Percentiles rank a stretch among this genome's conserved stretches.
Evolutionary conservation across 192 early-diverging fungal genomes (phyloP).

Genomic region (Rhizoclosmatium globosum): DNA sequence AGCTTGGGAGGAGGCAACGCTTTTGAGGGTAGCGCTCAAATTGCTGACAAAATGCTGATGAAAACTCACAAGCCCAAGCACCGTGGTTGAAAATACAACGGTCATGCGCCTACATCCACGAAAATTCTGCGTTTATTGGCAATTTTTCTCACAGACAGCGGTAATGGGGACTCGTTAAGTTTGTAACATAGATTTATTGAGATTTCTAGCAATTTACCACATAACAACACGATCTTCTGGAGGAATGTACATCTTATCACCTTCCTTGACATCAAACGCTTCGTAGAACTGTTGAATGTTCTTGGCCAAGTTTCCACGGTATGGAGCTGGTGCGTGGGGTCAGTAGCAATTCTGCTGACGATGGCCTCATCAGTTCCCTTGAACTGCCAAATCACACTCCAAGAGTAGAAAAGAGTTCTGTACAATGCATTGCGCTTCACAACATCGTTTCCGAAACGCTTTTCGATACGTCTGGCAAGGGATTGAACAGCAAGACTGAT

Average conservation of each 20-base stretch:
- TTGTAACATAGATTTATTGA: neutral
- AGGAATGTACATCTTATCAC: conserved; percentile 22
- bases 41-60: too few species aligned
- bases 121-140: too few species aligned
- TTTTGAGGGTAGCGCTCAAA: too few species aligned
- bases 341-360: conserved; percentile 19
- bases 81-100: too few species aligned
- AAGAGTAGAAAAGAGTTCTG: conserved; percentile 20
- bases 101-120: too few species aligned
- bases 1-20: neutral
- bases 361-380: conserved; percentile 21
- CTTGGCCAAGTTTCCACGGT: conserved; percentile 25
- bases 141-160: too few species aligned
- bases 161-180: too few species aligned
- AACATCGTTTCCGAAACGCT: neutral
- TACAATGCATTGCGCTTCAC: neutral
- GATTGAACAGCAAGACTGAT: conserved; percentile 25
- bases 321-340: conserved; percentile 21
- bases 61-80: too few species aligned
- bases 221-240: conserved; percentile 20
- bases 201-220: conserved; percentile 17
- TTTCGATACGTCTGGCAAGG: conserved; percentile 3
- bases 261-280: conserved; percentile 28
- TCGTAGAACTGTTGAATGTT: conserved; percentile 29
- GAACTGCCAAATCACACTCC: conserved; percentile 7